Conservation (phyloP, 2,329 filamentous ascomycete genomes). For the Gaeumannomyces sp. region DNA sequence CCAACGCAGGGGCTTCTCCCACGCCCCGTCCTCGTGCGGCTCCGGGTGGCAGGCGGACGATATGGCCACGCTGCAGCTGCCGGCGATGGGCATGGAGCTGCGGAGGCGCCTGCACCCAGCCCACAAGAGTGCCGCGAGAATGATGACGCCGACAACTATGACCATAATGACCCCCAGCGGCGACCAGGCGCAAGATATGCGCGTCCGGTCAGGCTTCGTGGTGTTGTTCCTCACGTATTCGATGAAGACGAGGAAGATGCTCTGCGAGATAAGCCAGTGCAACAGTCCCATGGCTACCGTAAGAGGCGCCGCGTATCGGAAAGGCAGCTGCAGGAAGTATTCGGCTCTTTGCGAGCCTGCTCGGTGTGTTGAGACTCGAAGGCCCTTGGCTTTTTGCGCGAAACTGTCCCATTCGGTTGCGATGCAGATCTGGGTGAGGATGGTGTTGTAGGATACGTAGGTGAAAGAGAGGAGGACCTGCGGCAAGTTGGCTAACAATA, state of each 20-base stretch:
- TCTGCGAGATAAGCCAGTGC: no score
- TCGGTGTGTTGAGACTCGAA: not conserved
- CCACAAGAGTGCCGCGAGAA: not conserved
- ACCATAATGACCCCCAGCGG: no score
- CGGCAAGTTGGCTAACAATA: conserved; percentile 38
- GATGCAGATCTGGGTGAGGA: conserved; percentile 21
- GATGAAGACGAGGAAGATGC: no score
- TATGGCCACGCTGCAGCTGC: conserved; percentile 26
- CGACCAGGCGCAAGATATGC: no score
- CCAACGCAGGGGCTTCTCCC: not conserved
- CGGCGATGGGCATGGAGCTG: conserved; percentile 25
- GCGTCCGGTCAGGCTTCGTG: no score
- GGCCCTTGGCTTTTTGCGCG: not conserved
- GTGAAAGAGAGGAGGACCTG: conserved; percentile 40
- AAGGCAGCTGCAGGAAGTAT: conserved; percentile 39
- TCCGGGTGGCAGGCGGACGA: conserved; percentile 23
- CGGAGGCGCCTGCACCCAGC: conserved; percentile 22
- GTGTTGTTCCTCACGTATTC: no score
- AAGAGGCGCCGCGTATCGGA: conserved; percentile 35
- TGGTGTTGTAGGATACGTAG: conserved; percentile 37
- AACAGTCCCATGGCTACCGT: conserved; percentile 21
- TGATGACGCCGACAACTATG: no score
- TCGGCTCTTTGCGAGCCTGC: conserved; percentile 17
- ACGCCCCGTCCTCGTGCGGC: not conserved
- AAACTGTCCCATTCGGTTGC: conserved; percentile 5